Evolutionary conservation across 352 stramenopile species (phyloP).

Genomic region (Phytopythium boreale): DNA sequence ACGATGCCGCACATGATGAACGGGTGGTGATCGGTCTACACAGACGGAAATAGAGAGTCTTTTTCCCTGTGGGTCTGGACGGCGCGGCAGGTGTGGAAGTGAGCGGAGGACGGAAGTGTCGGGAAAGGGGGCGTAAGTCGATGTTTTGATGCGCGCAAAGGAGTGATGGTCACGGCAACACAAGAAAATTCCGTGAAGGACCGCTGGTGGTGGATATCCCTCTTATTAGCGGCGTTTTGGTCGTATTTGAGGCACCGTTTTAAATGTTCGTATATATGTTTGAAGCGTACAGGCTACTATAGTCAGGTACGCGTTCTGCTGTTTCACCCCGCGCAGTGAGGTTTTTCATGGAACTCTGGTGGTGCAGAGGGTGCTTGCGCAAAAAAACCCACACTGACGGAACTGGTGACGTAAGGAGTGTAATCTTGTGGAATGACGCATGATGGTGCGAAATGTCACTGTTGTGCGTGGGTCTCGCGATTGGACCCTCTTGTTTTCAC

Average conservation of each 20-base stretch:
- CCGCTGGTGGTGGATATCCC: neutral
- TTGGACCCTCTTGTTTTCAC: neutral
- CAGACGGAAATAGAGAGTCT: neutral
- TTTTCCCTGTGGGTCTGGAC: neutral
- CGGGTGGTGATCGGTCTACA: neutral
- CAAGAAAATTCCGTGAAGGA: conserved; percentile 37
- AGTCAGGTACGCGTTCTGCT: neutral
- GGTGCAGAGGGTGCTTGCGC: neutral
- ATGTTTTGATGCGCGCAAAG: neutral
- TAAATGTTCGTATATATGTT: no score
- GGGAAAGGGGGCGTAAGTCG: neutral
- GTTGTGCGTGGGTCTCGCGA: neutral
- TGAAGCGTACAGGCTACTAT: neutral
- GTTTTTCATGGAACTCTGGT: neutral
- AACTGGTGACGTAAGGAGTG: neutral
- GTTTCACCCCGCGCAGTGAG: neutral
- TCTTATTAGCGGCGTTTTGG: neutral
- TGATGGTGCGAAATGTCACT: neutral
- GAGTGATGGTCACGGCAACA: conserved; percentile 14
- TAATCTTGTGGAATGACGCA: conserved; percentile 1
- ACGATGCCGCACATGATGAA: conserved; percentile 97
- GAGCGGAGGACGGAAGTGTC: neutral
- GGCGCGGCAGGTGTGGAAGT: conserved; percentile 8
- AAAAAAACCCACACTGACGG: neutral
- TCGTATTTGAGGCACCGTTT: no score